phyloP scores from a whole-genome alignment of 805 yeast genomes.

The Metschnikowia dekortorum region DNA sequence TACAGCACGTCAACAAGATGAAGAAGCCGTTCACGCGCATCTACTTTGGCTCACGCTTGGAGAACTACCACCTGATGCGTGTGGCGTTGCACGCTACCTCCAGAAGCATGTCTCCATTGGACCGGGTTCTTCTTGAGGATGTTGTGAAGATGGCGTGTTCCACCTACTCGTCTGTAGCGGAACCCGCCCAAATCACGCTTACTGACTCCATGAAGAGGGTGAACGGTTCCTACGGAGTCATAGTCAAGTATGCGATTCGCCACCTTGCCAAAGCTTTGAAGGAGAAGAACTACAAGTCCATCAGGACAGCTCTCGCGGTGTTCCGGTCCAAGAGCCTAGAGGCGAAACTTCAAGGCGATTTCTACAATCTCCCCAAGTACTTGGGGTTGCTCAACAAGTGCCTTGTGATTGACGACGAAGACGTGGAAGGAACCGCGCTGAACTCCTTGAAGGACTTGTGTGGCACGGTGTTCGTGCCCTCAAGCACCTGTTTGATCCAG shows the following conservation, averaged over 20 bases:
- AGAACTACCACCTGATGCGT: constrained; percentile 70
- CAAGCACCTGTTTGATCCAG: constrained; percentile 48
- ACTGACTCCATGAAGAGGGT: constrained; percentile 67
- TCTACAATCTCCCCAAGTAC: constrained; percentile 44
- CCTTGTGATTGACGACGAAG: constrained; percentile 49
- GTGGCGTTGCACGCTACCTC: constrained; percentile 67
- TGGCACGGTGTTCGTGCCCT: constrained; percentile 29
- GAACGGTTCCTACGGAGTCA: constrained; percentile 56
- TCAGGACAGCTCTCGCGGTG: constrained; percentile 61
- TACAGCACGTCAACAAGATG: constrained; percentile 60
- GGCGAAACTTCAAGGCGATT: constrained; percentile 55
- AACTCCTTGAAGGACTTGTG: constrained; percentile 39
- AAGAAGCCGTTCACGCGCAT: constrained; percentile 74
- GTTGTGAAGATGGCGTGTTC: constrained; percentile 63
- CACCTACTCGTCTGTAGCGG: constrained; percentile 62
- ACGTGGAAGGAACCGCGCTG: constrained; percentile 53
- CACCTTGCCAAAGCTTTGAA: constrained; percentile 48
- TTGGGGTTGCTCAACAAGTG: constrained; percentile 51
- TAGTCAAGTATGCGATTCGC: constrained; percentile 48
- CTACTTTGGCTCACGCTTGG: constrained; percentile 69
- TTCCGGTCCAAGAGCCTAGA: constrained; percentile 56
- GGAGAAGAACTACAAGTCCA: constrained; percentile 45
- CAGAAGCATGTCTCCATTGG: constrained; percentile 64
- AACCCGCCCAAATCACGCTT: constrained; percentile 64
- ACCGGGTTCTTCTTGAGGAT: constrained; percentile 58